Percentiles rank a stretch among this genome's conserved stretches.
Conservation (phyloP, 306 rosid genomes). For the Heteromeles arbutifolia region DNA sequence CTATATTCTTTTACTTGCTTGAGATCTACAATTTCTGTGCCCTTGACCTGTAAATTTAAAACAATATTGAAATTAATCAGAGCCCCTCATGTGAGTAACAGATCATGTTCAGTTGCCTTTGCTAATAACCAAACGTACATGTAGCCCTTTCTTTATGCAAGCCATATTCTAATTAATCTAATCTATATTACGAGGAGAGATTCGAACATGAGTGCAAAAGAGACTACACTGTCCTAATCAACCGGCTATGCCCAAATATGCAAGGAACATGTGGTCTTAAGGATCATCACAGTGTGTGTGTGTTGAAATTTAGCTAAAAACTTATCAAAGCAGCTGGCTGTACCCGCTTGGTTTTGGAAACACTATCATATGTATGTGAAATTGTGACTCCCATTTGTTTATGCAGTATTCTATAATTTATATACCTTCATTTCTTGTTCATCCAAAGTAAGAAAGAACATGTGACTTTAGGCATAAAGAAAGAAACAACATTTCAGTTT, state of each 20-base stretch:
- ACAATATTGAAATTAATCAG: background rate
- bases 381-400: too few species aligned
- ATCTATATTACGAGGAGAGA: background rate
- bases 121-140: background rate
- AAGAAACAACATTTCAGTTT: background rate
- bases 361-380: too few species aligned
- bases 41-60: background rate
- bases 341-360: too few species aligned
- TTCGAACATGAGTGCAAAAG: too few species aligned
- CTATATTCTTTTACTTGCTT: background rate
- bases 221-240: too few species aligned
- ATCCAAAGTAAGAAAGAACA: background rate
- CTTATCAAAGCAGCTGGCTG: background rate
- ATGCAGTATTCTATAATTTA: too few species aligned
- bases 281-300: too few species aligned
- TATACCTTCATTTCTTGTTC: background rate
- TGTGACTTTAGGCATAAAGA: background rate
- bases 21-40: background rate
- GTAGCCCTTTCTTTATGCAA: background rate
- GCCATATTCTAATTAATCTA: too few species aligned
- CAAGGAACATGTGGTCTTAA: too few species aligned
- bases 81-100: background rate
- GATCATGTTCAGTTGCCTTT: background rate
- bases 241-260: too few species aligned
- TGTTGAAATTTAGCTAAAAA: background rate